phyloP scores from a whole-genome alignment of 352 stramenopile genomes.

The Thraustochytrium sp. region DNA sequence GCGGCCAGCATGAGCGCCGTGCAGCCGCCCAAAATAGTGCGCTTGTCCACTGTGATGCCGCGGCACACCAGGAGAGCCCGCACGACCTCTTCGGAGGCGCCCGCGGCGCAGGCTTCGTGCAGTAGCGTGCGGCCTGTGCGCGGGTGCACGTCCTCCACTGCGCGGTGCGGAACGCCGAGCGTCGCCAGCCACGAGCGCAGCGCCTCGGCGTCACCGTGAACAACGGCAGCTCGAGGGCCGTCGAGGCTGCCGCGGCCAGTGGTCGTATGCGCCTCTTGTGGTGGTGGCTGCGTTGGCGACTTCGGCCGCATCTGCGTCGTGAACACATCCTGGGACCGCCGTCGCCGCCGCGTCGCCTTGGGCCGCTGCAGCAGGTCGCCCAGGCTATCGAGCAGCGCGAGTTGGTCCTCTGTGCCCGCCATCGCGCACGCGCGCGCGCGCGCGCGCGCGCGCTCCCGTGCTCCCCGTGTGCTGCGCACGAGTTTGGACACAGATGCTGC shows the following conservation, averaged over 20 bases:
- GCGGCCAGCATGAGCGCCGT: not conserved
- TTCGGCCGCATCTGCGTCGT: too few species aligned
- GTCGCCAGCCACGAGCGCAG: not conserved
- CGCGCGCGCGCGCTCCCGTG: too few species aligned
- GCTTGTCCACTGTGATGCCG: slow-evolving; percentile 2
- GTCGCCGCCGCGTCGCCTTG: too few species aligned
- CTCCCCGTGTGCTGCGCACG: too few species aligned
- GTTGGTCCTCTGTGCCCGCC: not conserved
- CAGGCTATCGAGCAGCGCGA: not conserved
- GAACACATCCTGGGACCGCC: too few species aligned
- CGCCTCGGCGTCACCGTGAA: not conserved
- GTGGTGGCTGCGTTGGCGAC: not conserved
- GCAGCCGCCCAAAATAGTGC: not conserved
- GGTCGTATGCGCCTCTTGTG: not conserved
- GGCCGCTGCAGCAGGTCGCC: not conserved
- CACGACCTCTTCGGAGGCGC: not conserved
- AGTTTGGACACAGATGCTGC: too few species aligned
- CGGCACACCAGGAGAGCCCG: not conserved
- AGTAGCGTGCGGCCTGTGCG: not conserved
- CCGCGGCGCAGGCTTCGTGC: not conserved
- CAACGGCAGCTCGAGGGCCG: not conserved
- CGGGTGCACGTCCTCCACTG: not conserved
- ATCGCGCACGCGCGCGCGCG: too few species aligned
- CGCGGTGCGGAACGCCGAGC: not conserved
- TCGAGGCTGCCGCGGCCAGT: not conserved